A percentile compares a stretch with the other conserved stretches of the same genome.
Evolutionary conservation across 2,329 filamentous ascomycete genomes (phyloP).

Genomic region (Diaporthe citri): DNA sequence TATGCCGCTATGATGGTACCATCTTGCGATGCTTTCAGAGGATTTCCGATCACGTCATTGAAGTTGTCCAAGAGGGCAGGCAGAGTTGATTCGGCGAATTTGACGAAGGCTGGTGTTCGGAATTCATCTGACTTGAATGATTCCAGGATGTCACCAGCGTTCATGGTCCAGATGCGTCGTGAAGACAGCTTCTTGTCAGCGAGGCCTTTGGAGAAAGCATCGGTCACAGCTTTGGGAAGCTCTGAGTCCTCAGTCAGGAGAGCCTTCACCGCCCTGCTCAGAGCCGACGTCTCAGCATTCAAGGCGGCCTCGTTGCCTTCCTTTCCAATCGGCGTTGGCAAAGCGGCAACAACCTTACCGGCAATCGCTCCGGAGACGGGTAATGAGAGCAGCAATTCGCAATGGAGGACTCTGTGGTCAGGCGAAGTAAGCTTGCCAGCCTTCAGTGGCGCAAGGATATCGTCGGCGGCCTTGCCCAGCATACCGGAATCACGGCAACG

Average conservation of each 20-base stretch:
- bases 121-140: slow-evolving; percentile 59
- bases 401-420: slow-evolving; percentile 86
- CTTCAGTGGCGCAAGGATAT: slow-evolving; percentile 84
- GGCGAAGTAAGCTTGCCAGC: slow-evolving; percentile 84
- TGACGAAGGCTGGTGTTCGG: slow-evolving; percentile 60
- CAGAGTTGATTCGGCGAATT: slow-evolving; percentile 66
- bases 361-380: slow-evolving; percentile 72
- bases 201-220: slow-evolving; percentile 84
- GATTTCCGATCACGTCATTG: slow-evolving; percentile 83
- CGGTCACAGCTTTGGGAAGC: slow-evolving; percentile 75
- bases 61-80: slow-evolving; percentile 76
- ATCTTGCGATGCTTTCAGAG: slow-evolving; percentile 82
- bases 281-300: slow-evolving; percentile 78
- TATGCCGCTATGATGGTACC: slow-evolving; percentile 86
- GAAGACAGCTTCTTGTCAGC: slow-evolving; percentile 85
- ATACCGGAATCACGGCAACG: slow-evolving; percentile 69
- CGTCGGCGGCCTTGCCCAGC: slow-evolving; percentile 78
- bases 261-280: slow-evolving; percentile 74
- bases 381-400: slow-evolving; percentile 80
- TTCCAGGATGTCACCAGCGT: slow-evolving; percentile 78
- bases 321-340: slow-evolving; percentile 79
- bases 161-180: slow-evolving; percentile 84
- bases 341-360: slow-evolving; percentile 73
- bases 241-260: slow-evolving; percentile 72
- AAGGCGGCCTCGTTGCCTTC: slow-evolving; percentile 91